phyloP scores from a whole-genome alignment of 148 eudicot species.

The Amaranthus hypochondriacus region DNA sequence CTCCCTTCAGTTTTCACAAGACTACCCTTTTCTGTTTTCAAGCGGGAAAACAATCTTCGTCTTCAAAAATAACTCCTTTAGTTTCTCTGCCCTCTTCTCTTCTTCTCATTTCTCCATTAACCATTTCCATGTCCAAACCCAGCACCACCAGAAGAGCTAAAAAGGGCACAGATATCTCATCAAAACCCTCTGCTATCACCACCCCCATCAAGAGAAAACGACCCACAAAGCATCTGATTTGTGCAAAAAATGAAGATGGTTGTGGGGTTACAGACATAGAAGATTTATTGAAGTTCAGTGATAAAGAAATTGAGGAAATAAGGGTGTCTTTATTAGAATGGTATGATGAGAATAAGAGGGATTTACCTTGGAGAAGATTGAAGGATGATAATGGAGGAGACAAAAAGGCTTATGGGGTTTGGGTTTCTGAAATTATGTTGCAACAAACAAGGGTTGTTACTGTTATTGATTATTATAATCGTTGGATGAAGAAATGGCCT shows the following conservation, averaged over 20 bases:
- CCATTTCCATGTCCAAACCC: conserved; percentile 19
- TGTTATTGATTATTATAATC: conserved; percentile 67
- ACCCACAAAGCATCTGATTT: neutral
- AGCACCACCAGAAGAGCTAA: neutral
- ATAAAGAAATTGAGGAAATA: conserved; percentile 49
- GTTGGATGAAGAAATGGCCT: conserved; percentile 93
- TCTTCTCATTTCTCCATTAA: neutral
- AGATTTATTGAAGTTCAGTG: conserved; percentile 47
- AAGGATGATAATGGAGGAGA: conserved; percentile 35
- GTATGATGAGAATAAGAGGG: conserved; percentile 80
- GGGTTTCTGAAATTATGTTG: conserved; percentile 60
- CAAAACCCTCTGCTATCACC: neutral
- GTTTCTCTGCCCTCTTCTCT: conserved; percentile 3
- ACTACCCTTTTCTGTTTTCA: neutral
- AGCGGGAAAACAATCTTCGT: conserved; percentile 21
- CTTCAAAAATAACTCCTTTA: conserved; percentile 14
- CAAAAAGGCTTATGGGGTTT: conserved; percentile 75
- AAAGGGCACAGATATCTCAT: conserved; percentile 7
- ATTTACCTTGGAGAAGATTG: conserved; percentile 81
- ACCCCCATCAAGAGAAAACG: conserved; percentile 19
- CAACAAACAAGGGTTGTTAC: conserved; percentile 71
- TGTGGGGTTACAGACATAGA: conserved; percentile 52
- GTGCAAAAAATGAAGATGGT: neutral
- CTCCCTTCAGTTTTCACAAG: neutral
- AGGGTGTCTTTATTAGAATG: conserved; percentile 65